Percentiles rank a stretch among this genome's conserved stretches.
Conservation (phyloP, 495 filamentous ascomycete species). For the Penicillium arizonense region DNA sequence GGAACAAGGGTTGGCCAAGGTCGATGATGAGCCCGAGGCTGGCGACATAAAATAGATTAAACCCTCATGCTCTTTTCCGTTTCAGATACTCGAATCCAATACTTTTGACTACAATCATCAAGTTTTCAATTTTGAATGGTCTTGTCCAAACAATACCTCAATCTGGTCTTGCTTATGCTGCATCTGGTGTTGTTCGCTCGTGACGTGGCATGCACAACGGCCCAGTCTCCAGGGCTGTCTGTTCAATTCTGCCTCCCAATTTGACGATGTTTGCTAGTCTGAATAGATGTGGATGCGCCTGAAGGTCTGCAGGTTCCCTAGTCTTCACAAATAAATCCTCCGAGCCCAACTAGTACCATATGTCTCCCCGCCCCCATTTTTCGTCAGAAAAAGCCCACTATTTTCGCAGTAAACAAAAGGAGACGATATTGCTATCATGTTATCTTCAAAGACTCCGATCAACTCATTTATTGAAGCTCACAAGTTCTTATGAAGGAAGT, state of each 20-base stretch:
- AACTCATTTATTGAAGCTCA: not conserved
- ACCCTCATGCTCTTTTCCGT: conserved; percentile 18
- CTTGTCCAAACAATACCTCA: not conserved
- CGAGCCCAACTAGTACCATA: conserved; percentile 8
- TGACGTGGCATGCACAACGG: conserved; percentile 42
- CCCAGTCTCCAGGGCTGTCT: conserved; percentile 21
- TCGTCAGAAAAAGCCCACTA: not conserved
- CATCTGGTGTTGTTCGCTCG: conserved; percentile 27
- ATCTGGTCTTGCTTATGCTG: conserved; percentile 15
- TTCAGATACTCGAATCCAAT: conserved; percentile 24
- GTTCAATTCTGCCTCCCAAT: conserved; percentile 18
- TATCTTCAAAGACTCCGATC: too few species aligned
- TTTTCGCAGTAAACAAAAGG: too few species aligned
- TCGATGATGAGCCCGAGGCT: conserved; percentile 72
- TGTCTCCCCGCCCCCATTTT: not conserved
- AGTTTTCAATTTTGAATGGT: conserved; percentile 14
- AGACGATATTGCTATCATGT: too few species aligned
- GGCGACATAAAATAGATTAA: conserved; percentile 50
- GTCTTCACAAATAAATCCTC: conserved; percentile 11
- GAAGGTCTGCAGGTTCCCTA: not conserved
- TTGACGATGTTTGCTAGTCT: conserved; percentile 27
- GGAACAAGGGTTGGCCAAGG: conserved; percentile 93
- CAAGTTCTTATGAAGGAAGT: not conserved
- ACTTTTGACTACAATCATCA: conserved; percentile 18
- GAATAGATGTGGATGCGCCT: not conserved